Base-by-base conservation (phyloP, 805 yeast genomes). In the Starmerella asiatica region DNA sequence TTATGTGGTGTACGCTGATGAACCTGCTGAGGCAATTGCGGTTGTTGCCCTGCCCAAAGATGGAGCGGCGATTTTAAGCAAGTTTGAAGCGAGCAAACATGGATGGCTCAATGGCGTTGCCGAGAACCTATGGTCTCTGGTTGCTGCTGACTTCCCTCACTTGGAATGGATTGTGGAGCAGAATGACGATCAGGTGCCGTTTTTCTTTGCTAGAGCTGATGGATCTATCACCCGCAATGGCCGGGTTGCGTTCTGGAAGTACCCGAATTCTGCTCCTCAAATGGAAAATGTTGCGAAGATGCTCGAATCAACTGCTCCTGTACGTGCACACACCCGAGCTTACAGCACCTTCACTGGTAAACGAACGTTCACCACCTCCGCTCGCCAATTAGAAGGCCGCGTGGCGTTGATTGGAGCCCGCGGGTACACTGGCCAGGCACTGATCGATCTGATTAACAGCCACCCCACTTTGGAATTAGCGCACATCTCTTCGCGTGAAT, bases 91-190 rank as follows among this genome's bases (percentile, higher is more conserved):
- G 19, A 73, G 93, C 18, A 78, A 80, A 58, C 71, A 79, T 39
- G 97, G 97, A 34, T 91, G 99, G 99, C 77, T 88, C 58, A 91
- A 91, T 65, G 88, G 88, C 49, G 95, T 91, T 40, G 80, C 94
- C 43, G 99, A 91, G 57, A 88, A 86, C 61, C 79, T 91, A 38
- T 91, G 93, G 73, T 71, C 69, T 39, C 75, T 93, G 14, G 70
- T 91, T 52, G 75, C 69, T 52, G 77, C 76, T 52, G 94, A 86
- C 56, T 79, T 73, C 60, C 52, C 68, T 26, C 60, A 76, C 5
- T 68, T 91, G 53, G 85, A 76, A 61, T 91, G 98, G 98, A 71
- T 76, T 35, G 88, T 84, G 35, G 70, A 75, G 51, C 97, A 91
- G 61, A 86, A 80, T 54, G 94, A 86, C 60, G 75, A 85, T 44